phyloP scores from a whole-genome alignment of 495 filamentous ascomycete genomes.

The Entonaema liquescens region DNA sequence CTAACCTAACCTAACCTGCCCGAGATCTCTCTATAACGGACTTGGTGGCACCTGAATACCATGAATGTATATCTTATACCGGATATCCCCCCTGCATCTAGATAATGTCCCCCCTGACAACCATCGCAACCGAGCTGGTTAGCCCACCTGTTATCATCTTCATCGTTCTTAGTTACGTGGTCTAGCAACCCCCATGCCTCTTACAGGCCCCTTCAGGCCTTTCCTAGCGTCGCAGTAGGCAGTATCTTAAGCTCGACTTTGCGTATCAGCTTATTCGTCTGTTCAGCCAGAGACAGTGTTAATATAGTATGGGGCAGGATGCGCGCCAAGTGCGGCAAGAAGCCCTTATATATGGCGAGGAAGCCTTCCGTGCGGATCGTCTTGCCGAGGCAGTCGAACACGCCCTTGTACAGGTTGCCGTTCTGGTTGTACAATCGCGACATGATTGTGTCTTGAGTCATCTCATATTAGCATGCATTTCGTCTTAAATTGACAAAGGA shows the following conservation, averaged over 20 bases:
- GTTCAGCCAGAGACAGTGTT: slow-evolving; percentile 92
- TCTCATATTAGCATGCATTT: slow-evolving; percentile 13
- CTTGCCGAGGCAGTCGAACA: slow-evolving; percentile 90
- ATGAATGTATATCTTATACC: not conserved
- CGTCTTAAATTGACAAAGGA: not conserved
- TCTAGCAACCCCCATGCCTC: not conserved
- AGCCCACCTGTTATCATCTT: too few relatives aligned
- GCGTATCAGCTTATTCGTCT: slow-evolving; percentile 91
- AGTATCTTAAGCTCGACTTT: slow-evolving; percentile 75
- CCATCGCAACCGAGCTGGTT: not conserved
- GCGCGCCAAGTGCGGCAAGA: slow-evolving; percentile 90
- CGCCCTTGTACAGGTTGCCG: slow-evolving; percentile 91
- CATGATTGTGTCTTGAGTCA: slow-evolving; percentile 88
- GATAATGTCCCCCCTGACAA: not conserved
- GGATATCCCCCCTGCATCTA: not conserved
- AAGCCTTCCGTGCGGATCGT: slow-evolving; percentile 91
- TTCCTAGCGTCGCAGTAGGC: slow-evolving; percentile 46
- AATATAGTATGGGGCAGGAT: slow-evolving; percentile 96
- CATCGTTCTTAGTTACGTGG: too few relatives aligned
- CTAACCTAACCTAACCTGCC: not conserved
- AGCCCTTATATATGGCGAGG: slow-evolving; percentile 97
- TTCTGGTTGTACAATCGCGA: slow-evolving; percentile 98
- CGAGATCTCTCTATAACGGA: not conserved
- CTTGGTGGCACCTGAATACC: not conserved
- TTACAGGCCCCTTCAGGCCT: slow-evolving; percentile 17